These are phyloP conservation scores for Pestalotiopsis sp. DNA, from an alignment of 2,329 filamentous ascomycete genomes.

Conservation along the genomic window DNA sequence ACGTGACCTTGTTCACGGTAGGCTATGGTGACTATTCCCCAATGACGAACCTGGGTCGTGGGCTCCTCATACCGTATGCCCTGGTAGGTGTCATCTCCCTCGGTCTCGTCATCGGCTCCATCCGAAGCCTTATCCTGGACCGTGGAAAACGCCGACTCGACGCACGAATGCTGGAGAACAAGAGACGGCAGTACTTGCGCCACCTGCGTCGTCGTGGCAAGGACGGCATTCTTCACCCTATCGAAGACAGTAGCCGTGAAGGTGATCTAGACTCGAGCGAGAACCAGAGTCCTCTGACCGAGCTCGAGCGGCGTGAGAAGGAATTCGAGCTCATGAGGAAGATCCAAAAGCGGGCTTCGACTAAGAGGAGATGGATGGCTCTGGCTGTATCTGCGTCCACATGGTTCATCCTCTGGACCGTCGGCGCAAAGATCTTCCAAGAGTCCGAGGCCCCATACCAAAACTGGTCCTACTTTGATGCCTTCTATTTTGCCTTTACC, in stretches of 20 bases:
- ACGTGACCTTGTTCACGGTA: conserved; percentile 70
- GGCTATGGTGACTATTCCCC: conserved; percentile 62
- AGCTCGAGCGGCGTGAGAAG: conserved; percentile 64
- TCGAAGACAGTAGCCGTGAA: conserved; percentile 31
- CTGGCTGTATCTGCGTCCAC: conserved; percentile 68
- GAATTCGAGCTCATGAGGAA: conserved; percentile 82
- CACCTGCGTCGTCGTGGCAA: conserved; percentile 48
- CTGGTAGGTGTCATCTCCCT: conserved; percentile 80
- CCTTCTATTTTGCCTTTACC: conserved; percentile 85
- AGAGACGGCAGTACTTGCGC: conserved; percentile 51
- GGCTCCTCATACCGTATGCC: conserved; percentile 80
- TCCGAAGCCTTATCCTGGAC: conserved; percentile 67
- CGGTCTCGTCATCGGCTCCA: conserved; percentile 80
- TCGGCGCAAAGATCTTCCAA: conserved; percentile 76
- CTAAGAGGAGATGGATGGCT: conserved; percentile 74
- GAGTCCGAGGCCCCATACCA: conserved; percentile 55
- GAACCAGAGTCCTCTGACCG: conserved; percentile 32
- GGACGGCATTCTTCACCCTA: conserved; percentile 53
- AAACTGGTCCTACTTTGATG: conserved; percentile 74
- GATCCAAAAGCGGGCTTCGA: conserved; percentile 69
- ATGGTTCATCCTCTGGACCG: conserved; percentile 78
- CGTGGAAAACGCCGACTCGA: conserved; percentile 57
- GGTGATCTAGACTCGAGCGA: conserved; percentile 18
- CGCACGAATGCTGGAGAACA: conserved; percentile 62
- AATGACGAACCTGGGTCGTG: conserved; percentile 59